A percentile compares a stretch with the other conserved stretches of the same genome.
Conservation (phyloP, 2,329 filamentous ascomycete genomes). For the Arthrobotrys sinensis region DNA sequence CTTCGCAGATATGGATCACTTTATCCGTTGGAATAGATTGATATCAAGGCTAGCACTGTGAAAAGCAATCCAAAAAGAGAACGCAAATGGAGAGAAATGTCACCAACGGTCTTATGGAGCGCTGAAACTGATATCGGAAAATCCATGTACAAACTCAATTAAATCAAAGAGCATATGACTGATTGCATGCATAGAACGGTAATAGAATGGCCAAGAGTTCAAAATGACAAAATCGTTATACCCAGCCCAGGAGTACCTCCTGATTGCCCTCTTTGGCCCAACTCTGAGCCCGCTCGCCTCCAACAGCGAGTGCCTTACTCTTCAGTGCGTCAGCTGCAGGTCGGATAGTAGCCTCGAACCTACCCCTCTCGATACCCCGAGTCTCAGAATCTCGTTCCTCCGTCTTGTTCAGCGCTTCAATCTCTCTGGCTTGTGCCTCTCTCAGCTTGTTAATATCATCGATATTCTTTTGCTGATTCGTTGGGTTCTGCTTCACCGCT, state of each 20-base stretch:
- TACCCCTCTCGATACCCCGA: conserved; percentile 53
- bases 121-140: conserved; percentile 30
- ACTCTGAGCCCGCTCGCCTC: conserved; percentile 43
- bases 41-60: conserved; percentile 1
- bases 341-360: conserved; percentile 51
- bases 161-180: conserved; percentile 18
- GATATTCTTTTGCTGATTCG: conserved; percentile 59
- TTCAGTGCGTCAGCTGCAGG: conserved; percentile 42
- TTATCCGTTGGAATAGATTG: not conserved
- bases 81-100: conserved; percentile 12
- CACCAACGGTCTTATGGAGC: not conserved
- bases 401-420: conserved; percentile 40
- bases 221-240: conserved; percentile 22
- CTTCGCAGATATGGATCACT: not conserved
- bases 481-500: conserved; percentile 48
- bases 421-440: conserved; percentile 46
- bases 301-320: conserved; percentile 37
- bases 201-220: conserved; percentile 2
- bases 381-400: conserved; percentile 54
- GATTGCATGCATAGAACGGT: not conserved
- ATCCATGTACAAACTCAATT: conserved; percentile 24
- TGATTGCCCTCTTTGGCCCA: conserved; percentile 46
- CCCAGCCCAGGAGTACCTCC: conserved; percentile 47
- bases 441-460: conserved; percentile 59
- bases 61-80: conserved; percentile 9